Conservation (phyloP, 2,329 filamentous ascomycete species). For the Aspergillus sp. region DNA sequence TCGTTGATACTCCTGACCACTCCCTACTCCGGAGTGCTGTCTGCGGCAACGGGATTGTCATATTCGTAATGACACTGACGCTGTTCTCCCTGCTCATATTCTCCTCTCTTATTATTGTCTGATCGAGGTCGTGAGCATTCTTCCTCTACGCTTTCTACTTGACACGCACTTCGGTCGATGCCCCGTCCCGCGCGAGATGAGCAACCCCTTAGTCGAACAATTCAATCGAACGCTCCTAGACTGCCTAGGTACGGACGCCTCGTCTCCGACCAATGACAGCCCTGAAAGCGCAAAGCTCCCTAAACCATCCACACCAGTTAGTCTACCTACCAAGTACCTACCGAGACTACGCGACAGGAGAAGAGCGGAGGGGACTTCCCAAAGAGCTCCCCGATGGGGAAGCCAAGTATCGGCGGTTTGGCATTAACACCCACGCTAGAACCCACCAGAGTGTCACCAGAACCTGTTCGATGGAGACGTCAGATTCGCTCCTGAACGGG, state of each 20-base stretch:
- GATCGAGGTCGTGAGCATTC: slow-evolving; percentile 2
- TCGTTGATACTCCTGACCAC: neutral
- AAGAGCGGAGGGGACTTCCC: too few species aligned
- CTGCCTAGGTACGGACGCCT: too few species aligned
- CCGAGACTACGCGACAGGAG: neutral
- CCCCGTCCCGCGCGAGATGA: neutral
- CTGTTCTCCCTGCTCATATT: too few species aligned
- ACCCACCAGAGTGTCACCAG: slow-evolving; percentile 30
- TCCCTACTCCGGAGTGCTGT: neutral
- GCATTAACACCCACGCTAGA: slow-evolving; percentile 27
- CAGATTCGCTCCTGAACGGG: slow-evolving; percentile 12
- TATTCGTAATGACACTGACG: too few species aligned
- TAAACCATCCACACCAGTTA: neutral
- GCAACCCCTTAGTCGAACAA: neutral
- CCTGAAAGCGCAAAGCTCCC: too few species aligned
- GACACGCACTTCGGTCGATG: slow-evolving; percentile 11
- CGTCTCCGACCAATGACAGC: too few species aligned
- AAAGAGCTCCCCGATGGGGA: slow-evolving; percentile 8
- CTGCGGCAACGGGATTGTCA: too few species aligned
- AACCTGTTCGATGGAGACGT: slow-evolving; percentile 25
- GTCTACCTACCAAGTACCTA: too few species aligned
- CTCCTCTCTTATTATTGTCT: slow-evolving; percentile 9
- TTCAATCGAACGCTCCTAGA: too few species aligned
- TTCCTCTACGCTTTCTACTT: slow-evolving; percentile 11
- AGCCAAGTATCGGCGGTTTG: slow-evolving; percentile 14